phyloP scores from a whole-genome alignment of 2,329 filamentous ascomycete genomes.

The Emmonsia crescens region DNA sequence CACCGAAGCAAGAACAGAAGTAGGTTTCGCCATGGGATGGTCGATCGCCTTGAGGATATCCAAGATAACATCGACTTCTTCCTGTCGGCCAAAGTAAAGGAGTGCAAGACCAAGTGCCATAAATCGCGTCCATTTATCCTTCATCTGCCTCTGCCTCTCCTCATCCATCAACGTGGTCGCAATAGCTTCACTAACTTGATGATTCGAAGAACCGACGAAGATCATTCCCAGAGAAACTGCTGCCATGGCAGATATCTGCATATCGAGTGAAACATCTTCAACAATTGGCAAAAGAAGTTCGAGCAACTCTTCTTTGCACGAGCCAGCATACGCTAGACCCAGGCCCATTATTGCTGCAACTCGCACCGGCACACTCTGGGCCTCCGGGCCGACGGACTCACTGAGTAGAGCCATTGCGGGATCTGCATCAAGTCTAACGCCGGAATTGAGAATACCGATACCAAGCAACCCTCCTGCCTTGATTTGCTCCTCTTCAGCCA shows the following conservation, averaged over 20 bases:
- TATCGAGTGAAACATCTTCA: constrained; percentile 69
- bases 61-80: constrained; percentile 95
- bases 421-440: constrained; percentile 79
- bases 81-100: constrained; percentile 90
- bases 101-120: constrained; percentile 87
- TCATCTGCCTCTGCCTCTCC: constrained; percentile 78
- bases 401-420: constrained; percentile 78
- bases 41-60: constrained; percentile 96
- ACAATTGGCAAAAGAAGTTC: constrained; percentile 81
- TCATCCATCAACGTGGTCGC: constrained; percentile 89
- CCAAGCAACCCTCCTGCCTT: constrained; percentile 86
- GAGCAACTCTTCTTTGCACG: constrained; percentile 80
- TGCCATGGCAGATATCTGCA: constrained; percentile 95
- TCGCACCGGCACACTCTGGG: constrained; percentile 65
- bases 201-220: constrained; percentile 84
- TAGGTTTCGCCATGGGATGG: constrained; percentile 94
- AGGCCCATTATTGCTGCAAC: constrained; percentile 91
- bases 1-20: constrained; percentile 84
- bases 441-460: constrained; percentile 91
- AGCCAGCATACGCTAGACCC: constrained; percentile 86
- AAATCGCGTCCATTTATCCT: constrained; percentile 97
- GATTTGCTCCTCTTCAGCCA: constrained; percentile 70
- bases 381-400: constrained; percentile 67
- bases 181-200: constrained; percentile 84
- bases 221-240: constrained; percentile 81